Evolutionary conservation across 164 flowering plant genomes (phyloP).

Genomic region (Piper longum): DNA sequence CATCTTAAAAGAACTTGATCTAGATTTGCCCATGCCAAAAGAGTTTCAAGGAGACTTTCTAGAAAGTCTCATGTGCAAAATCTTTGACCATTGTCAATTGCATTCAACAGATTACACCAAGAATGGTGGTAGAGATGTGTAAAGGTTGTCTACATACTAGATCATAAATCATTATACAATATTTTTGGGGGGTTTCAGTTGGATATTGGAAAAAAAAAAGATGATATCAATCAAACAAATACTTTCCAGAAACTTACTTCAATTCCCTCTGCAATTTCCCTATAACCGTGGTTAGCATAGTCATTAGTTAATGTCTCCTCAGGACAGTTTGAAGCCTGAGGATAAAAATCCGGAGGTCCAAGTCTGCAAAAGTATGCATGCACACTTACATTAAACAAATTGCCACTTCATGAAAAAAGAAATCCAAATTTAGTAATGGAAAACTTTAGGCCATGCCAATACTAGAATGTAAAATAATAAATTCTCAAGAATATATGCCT

Average conservation of each 20-base stretch:
- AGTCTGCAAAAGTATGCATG: conserved; percentile 30
- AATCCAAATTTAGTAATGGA: not conserved
- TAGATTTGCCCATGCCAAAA: no score
- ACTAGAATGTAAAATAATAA: not conserved
- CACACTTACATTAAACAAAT: not conserved
- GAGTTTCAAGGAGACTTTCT: no score
- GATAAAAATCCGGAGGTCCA: conserved; percentile 91
- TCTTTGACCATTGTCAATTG: not conserved
- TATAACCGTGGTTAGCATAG: conserved; percentile 75
- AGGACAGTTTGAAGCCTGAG: conserved; percentile 70
- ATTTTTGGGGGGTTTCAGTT: not conserved
- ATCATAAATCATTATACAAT: no score
- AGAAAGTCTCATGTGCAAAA: no score
- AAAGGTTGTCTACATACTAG: no score
- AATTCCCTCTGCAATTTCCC: conserved; percentile 86
- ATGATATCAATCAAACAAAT: no score
- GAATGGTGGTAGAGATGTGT: not conserved
- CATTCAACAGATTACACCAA: not conserved
- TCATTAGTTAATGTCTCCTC: conserved; percentile 90
- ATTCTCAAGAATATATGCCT: not conserved
- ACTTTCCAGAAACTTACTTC: conserved; percentile 41
- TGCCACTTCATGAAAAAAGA: no score
- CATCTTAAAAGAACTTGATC: not conserved
- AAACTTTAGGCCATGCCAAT: no score
- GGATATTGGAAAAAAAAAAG: not conserved